Evolutionary conservation across 768 basidiomycete genomes (phyloP).

Genomic region (Amanita exitialis): DNA sequence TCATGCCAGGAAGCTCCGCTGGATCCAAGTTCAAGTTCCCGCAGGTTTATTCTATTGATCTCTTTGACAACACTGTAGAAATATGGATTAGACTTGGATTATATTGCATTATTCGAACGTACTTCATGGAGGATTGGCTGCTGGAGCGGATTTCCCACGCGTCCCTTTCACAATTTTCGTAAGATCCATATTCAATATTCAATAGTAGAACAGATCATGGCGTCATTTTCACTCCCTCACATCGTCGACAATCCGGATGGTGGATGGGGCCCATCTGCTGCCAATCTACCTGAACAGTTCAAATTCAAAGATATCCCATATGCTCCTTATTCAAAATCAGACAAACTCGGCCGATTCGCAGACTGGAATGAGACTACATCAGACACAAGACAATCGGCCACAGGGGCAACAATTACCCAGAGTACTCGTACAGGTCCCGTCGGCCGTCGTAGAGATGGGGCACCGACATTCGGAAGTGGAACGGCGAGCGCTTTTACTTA

Average conservation of each 20-base stretch:
- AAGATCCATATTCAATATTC: too few species aligned
- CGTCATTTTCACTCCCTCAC: conserved; percentile 77
- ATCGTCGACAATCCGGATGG: conserved; percentile 91
- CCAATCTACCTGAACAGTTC: conserved; percentile 79
- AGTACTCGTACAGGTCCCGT: conserved; percentile 38
- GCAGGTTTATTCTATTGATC: conserved; percentile 89
- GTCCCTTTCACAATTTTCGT: conserved; percentile 8
- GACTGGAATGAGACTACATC: conserved; percentile 87
- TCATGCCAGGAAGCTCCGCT: conserved; percentile 86
- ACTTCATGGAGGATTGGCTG: conserved; percentile 56
- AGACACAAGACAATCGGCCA: conserved; percentile 48
- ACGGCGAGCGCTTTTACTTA: conserved; percentile 90
- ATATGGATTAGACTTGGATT: neutral
- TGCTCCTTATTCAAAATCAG: conserved; percentile 96
- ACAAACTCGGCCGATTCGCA: conserved; percentile 95
- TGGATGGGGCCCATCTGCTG: conserved; percentile 83
- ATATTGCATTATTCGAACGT: conserved; percentile 15
- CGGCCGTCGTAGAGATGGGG: conserved; percentile 63
- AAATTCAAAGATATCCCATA: conserved; percentile 99
- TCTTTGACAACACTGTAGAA: conserved; percentile 74
- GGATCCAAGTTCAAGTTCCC: conserved; percentile 72
- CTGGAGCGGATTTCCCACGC: conserved; percentile 27
- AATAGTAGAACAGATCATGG: conserved; percentile 30
- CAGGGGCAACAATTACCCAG: conserved; percentile 37
- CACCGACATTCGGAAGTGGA: conserved; percentile 83